A percentile compares a stretch with the other conserved stretches of the same genome.
phyloP scores from a whole-genome alignment of 257 asterid species.

The Primulina tabacum region DNA sequence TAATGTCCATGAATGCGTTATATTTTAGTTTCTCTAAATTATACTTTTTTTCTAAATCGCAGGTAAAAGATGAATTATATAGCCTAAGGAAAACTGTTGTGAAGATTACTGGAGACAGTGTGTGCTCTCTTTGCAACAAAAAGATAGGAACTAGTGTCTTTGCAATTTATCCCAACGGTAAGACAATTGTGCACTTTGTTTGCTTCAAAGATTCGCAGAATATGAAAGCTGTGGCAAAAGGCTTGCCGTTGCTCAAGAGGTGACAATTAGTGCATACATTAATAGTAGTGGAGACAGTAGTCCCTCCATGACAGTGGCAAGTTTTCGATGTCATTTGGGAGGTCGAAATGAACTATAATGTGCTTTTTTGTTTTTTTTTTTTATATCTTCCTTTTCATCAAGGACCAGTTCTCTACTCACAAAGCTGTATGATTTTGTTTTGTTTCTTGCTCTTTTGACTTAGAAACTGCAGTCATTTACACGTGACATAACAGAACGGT shows the following conservation, averaged over 20 bases:
- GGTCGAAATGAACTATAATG: constrained; percentile 5
- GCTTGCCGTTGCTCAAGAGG: constrained; percentile 47
- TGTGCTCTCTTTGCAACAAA: constrained; percentile 91
- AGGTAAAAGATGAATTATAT: constrained; percentile 85
- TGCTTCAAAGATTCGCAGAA: constrained; percentile 90
- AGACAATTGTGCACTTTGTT: constrained; percentile 81
- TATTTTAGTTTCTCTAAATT: constrained; percentile 10
- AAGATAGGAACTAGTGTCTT: constrained; percentile 92
- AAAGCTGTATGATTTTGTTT: not conserved
- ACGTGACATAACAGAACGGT: not conserved
- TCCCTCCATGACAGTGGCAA: constrained; percentile 17
- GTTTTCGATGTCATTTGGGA: constrained; percentile 10
- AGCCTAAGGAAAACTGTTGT: constrained; percentile 63
- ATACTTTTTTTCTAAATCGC: constrained; percentile 21
- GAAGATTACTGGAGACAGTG: constrained; percentile 73
- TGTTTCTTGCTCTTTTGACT: constrained; percentile 8
- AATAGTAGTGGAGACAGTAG: not conserved
- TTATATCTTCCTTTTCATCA: not conserved
- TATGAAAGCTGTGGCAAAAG: constrained; percentile 76
- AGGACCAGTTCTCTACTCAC: not conserved
- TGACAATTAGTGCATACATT: constrained; percentile 27
- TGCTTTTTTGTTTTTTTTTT: not conserved
- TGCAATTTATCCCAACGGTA: constrained; percentile 90
- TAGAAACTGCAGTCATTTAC: constrained; percentile 11
- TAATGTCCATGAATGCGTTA: not conserved